Evolutionary conservation across 768 basidiomycete species (phyloP).

Genomic region (Xerocomellus intermedius): DNA sequence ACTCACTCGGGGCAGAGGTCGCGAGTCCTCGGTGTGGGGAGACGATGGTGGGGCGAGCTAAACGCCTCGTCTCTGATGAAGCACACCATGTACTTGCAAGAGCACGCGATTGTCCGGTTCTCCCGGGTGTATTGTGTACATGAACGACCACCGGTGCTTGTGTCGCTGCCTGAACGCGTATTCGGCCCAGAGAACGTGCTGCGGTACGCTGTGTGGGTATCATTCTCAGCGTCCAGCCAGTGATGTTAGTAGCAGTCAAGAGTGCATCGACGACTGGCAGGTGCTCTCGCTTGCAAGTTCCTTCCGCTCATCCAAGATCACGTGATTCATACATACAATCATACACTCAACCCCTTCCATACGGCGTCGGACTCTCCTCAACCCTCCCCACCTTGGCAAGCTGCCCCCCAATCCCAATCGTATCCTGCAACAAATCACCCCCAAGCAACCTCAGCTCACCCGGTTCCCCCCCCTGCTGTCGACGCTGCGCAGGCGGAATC

Average conservation of each 20-base stretch:
- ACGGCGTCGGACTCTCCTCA: constrained; percentile 68
- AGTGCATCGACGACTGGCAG: neutral
- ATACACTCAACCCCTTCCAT: constrained; percentile 20
- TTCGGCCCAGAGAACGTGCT: constrained; percentile 23
- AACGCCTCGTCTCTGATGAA: neutral
- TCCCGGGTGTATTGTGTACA: constrained; percentile 5
- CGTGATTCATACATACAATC: constrained; percentile 9
- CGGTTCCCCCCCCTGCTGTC: constrained; percentile 23
- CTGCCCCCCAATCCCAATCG: constrained; percentile 56
- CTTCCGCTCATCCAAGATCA: constrained; percentile 23
- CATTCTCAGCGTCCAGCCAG: constrained; percentile 14
- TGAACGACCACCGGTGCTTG: constrained; percentile 6
- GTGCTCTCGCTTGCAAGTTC: constrained; percentile 16
- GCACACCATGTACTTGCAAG: neutral
- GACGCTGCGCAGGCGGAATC: constrained; percentile 52
- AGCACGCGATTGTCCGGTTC: constrained; percentile 6
- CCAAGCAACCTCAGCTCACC: constrained; percentile 56
- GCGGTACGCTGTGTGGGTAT: constrained; percentile 32
- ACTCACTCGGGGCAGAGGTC: constrained; percentile 19
- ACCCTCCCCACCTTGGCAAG: constrained; percentile 47
- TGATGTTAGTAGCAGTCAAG: neutral
- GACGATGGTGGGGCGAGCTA: neutral
- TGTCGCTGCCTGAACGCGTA: constrained; percentile 14
- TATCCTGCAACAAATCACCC: constrained; percentile 60
- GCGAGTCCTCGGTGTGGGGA: constrained; percentile 14